These are phyloP conservation scores for Pezicula radicicola DNA, from an alignment of 2,329 filamentous ascomycete species.

Conservation along the genomic window DNA sequence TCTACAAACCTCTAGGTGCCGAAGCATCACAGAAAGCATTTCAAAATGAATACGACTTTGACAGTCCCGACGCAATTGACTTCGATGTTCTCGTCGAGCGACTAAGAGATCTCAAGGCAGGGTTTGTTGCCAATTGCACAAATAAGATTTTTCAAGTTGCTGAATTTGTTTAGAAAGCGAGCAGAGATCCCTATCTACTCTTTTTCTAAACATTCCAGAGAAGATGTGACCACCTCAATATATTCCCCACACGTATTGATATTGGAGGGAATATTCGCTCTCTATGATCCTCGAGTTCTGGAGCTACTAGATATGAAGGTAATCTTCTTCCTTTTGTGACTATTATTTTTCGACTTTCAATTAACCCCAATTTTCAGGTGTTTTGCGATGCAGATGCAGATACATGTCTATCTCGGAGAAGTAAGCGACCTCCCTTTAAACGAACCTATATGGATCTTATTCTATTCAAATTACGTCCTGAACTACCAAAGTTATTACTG, in stretches of 20 bases:
- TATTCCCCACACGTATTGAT: constrained; percentile 97
- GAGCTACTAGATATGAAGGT: constrained; percentile 90
- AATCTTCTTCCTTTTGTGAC: constrained; percentile 17
- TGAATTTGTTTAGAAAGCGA: constrained; percentile 57
- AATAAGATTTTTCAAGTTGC: not conserved
- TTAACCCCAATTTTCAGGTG: constrained; percentile 50
- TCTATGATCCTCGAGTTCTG: constrained; percentile 83
- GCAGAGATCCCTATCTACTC: constrained; percentile 94
- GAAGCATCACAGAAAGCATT: constrained; percentile 82
- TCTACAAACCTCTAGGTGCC: constrained; percentile 84
- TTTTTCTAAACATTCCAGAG: constrained; percentile 83
- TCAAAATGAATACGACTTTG: constrained; percentile 91
- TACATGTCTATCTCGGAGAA: constrained; percentile 83
- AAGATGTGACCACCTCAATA: constrained; percentile 77
- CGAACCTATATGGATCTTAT: not conserved
- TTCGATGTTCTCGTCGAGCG: constrained; percentile 84
- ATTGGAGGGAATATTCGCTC: constrained; percentile 90
- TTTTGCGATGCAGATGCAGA: constrained; percentile 97
- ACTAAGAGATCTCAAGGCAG: constrained; percentile 82
- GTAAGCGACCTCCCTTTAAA: constrained; percentile 46
- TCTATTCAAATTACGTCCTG: too few species aligned
- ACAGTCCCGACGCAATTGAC: constrained; percentile 90
- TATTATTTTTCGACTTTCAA: not conserved
- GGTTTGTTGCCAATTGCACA: constrained; percentile 53
- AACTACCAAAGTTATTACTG: not conserved